Percentiles rank a stretch among this genome's conserved stretches.
phyloP scores from a whole-genome alignment of 805 yeast species.

The Myxozyma mucilagina region DNA sequence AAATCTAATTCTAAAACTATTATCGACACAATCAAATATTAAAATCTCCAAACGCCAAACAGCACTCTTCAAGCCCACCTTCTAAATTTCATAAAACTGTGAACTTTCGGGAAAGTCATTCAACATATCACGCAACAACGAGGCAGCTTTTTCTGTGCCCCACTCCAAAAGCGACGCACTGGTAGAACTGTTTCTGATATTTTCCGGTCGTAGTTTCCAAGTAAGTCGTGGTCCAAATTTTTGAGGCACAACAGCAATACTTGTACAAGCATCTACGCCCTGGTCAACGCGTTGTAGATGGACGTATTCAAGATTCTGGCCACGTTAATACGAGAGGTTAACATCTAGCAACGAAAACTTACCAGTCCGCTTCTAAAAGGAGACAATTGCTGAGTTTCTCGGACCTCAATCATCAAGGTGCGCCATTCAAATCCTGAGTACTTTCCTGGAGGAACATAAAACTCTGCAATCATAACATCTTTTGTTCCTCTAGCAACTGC shows the following conservation, averaged over 20 bases:
- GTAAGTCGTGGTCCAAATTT: slow-evolving; percentile 2
- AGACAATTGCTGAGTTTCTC: slow-evolving; percentile 2
- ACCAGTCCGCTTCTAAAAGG: background rate
- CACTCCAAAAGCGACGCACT: slow-evolving; percentile 3
- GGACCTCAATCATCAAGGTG: slow-evolving; percentile 3
- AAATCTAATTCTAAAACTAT: too few relatives aligned
- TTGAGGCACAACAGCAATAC: slow-evolving; percentile 1
- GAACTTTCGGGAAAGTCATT: slow-evolving; percentile 10
- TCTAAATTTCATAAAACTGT: background rate
- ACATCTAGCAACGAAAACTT: background rate
- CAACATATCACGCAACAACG: background rate
- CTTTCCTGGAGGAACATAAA: slow-evolving; percentile 3
- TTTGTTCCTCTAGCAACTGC: slow-evolving; percentile 1
- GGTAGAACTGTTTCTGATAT: background rate
- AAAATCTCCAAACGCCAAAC: background rate
- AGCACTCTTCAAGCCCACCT: background rate
- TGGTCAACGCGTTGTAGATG: slow-evolving; percentile 5
- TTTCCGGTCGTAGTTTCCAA: slow-evolving; percentile 5
- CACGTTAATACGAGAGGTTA: background rate
- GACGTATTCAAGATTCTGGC: slow-evolving; percentile 5
- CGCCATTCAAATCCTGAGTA: slow-evolving; percentile 10
- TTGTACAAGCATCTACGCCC: background rate
- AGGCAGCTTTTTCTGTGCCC: slow-evolving; percentile 4
- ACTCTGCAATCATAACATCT: background rate
- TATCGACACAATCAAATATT: too few relatives aligned